These are phyloP conservation scores for Beauveria sp. DNA, from an alignment of 2,329 filamentous ascomycete species.

Conservation along the genomic window DNA sequence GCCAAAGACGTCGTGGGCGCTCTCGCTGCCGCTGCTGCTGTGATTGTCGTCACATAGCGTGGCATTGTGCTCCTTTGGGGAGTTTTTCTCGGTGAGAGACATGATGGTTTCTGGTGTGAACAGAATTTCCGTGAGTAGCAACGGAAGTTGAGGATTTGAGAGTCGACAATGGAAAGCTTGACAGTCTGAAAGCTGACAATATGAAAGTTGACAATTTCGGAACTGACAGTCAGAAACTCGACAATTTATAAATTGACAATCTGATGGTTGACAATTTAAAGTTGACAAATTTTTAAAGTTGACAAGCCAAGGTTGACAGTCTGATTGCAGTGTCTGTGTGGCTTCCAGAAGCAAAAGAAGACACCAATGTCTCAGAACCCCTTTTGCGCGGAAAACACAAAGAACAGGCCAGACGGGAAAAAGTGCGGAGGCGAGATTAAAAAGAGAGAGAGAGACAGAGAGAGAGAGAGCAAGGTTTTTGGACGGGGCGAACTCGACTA, in stretches of 20 bases:
- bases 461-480: background rate
- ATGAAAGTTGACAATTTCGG: no score
- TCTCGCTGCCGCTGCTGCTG: background rate
- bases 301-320: no score
- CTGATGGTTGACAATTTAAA: no score
- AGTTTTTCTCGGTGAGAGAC: background rate
- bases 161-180: no score
- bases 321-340: no score
- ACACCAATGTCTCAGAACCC: slow-evolving; percentile 2
- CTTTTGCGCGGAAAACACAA: background rate
- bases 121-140: background rate
- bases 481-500: background rate
- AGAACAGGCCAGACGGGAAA: background rate
- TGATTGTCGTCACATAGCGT: background rate
- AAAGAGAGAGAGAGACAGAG: background rate
- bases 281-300: no score
- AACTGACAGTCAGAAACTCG: no score
- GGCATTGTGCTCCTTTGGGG: background rate
- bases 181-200: no score
- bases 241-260: no score
- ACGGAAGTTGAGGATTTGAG: no score
- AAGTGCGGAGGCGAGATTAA: slow-evolving; percentile 3
- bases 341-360: background rate
- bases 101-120: background rate
- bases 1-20: slow-evolving; percentile 20